A percentile compares a stretch with the other conserved stretches of the same genome.
These are phyloP conservation scores for Chlamydomonas schloesseri DNA, from an alignment of 139 green algal species.

Conservation along the genomic window DNA sequence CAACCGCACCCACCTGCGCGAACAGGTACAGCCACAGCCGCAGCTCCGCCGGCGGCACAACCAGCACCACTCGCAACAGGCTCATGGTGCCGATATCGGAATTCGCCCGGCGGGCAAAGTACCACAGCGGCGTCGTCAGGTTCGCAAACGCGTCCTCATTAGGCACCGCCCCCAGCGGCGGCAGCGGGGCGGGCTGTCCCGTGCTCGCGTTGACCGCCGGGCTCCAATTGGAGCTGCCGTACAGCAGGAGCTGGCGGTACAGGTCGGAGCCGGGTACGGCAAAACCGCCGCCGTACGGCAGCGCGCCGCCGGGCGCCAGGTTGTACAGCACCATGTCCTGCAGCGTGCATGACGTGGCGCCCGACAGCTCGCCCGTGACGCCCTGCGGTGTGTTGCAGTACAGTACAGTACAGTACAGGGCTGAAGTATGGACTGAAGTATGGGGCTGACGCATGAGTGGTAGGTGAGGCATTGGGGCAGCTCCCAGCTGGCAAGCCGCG, in stretches of 20 bases:
- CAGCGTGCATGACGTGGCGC: neutral
- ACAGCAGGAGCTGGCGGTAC: neutral
- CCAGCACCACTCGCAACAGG: neutral
- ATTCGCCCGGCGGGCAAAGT: neutral
- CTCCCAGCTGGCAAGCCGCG: no score
- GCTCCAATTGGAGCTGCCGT: neutral
- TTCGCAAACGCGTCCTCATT: neutral
- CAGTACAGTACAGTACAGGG: no score
- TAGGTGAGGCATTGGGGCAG: no score
- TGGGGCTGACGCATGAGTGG: no score
- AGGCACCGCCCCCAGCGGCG: neutral
- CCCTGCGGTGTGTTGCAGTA: no score
- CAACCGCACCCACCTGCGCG: no score
- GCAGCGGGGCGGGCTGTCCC: neutral
- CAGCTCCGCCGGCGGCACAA: neutral
- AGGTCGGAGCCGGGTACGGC: neutral
- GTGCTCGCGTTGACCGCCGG: neutral
- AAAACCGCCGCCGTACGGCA: neutral
- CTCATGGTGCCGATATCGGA: neutral
- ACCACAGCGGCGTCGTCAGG: slow-evolving; percentile 26
- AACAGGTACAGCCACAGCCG: neutral
- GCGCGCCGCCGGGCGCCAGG: slow-evolving; percentile 14
- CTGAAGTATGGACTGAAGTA: no score
- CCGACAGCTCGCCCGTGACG: slow-evolving; percentile 9
- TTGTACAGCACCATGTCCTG: slow-evolving; percentile 12